Base-by-base conservation (phyloP, 345 rosid species). In the Eucalyptus curtisii region DNA sequence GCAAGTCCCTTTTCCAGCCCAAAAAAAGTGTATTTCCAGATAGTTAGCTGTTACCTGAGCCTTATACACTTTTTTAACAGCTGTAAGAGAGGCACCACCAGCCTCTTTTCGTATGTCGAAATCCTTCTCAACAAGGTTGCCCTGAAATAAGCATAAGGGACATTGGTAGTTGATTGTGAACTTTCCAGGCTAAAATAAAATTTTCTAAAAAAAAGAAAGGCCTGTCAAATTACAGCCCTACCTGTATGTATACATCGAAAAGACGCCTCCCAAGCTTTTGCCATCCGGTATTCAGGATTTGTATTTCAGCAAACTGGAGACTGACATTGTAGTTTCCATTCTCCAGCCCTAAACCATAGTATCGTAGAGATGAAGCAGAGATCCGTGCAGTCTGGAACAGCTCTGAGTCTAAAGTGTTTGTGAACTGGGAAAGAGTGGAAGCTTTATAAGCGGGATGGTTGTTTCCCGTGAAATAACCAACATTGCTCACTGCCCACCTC, bases 271-370 rank as follows among this genome's bases (percentile, higher is more conserved):
- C 95, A 84, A 91, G 92, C 86, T 93, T 92, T 89, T 61, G 68
- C 95, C 95, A 95, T 9, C 33, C 86, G 22, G 90, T 82, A 57
- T 89, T 88, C 49, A 6, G 33, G 59, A 92, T 91, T 45, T 52
- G 80, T 40, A 42, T 87, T 90, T 95, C 96, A 31, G 93, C 92
- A 91, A 95, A 95, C 86, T 90, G 92, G 68, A 95, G 93, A 66
- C 52, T 87, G 57, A 95, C 92, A 76, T 89, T 94, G 90, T 96
- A 96, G 92, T 94, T 93, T 31, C 97, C 99, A 93, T 95, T 95
- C 93, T 96, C 88, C 37, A 96, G 97, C 76, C 99, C 98, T 91
- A 96, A 89, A 19, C 98, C 98, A 48, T 94, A 96, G 92, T 95
- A 95, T 91, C 96, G 93, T 86, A 96, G 86, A 24, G 99, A 95